Evolutionary conservation across 768 basidiomycete genomes (phyloP).

Genomic region (Multifurca ochricompacta): DNA sequence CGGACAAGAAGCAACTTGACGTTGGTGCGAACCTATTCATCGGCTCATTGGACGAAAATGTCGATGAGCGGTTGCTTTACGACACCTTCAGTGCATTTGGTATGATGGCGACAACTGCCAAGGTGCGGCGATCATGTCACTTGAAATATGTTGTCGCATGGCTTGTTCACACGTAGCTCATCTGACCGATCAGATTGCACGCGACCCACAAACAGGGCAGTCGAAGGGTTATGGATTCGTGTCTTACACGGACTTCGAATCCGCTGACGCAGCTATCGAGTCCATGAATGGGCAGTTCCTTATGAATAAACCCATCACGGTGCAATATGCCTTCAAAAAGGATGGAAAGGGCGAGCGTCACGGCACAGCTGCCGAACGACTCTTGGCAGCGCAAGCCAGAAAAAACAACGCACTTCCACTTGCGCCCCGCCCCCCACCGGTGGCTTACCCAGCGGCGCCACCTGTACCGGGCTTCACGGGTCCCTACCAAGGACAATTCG

Average conservation of each 20-base stretch:
- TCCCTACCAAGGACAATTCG: conserved; percentile 88
- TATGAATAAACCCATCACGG: conserved; percentile 96
- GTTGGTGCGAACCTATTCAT: conserved; percentile 97
- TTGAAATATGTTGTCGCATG: too few species aligned
- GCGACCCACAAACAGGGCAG: conserved; percentile 73
- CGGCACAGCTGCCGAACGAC: conserved; percentile 92
- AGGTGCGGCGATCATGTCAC: conserved; percentile 40
- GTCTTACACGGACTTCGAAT: conserved; percentile 95
- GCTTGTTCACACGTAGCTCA: conserved; percentile 1
- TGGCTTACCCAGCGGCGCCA: conserved; percentile 60
- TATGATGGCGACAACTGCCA: conserved; percentile 84
- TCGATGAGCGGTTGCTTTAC: conserved; percentile 87
- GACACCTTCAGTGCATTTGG: conserved; percentile 97
- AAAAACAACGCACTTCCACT: conserved; percentile 90
- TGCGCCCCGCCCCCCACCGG: conserved; percentile 64
- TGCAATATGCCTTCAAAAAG: conserved; percentile 99
- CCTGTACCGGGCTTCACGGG: conserved; percentile 66
- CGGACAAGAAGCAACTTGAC: conserved; percentile 96
- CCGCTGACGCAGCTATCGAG: conserved; percentile 93
- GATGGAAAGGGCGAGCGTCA: conserved; percentile 98
- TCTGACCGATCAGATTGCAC: conserved; percentile 61
- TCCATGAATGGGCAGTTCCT: conserved; percentile 97
- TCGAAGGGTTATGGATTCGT: conserved; percentile 99
- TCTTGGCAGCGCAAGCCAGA: conserved; percentile 89
- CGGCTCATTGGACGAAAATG: conserved; percentile 90